phyloP scores from a whole-genome alignment of 2,329 filamentous ascomycete species.

The Rutstroemia sp. region DNA sequence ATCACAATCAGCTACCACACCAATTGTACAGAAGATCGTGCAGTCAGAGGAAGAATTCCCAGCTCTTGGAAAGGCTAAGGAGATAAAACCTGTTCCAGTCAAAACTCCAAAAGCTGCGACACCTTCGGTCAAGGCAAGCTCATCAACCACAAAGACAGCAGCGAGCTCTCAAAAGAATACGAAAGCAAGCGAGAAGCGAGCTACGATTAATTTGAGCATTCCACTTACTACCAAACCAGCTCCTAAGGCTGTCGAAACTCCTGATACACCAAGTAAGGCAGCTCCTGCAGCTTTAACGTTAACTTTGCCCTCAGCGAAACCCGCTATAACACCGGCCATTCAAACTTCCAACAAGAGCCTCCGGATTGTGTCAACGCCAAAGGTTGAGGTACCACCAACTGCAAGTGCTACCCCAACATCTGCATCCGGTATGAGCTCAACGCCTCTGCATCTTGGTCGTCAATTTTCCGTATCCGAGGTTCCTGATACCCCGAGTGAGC shows the following conservation, averaged over 20 bases:
- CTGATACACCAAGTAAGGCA: constrained; percentile 17
- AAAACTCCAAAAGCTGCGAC: constrained; percentile 10
- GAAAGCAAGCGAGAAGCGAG: constrained; percentile 20
- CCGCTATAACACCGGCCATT: constrained; percentile 40
- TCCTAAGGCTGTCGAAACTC: constrained; percentile 31
- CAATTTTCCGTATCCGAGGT: constrained; percentile 43
- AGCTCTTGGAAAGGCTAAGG: constrained; percentile 33
- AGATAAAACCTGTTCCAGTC: constrained; percentile 24
- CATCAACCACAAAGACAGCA: constrained; percentile 3
- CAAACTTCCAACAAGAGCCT: constrained; percentile 51
- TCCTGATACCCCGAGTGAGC: constrained; percentile 71
- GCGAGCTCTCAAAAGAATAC: background rate
- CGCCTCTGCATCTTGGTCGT: constrained; percentile 37
- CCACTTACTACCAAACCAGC: constrained; percentile 29
- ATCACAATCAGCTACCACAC: constrained; percentile 20
- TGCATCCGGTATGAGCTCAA: constrained; percentile 31
- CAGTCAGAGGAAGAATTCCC: constrained; percentile 48
- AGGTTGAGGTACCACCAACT: constrained; percentile 45
- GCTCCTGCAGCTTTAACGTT: constrained; percentile 28
- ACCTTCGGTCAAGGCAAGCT: constrained; percentile 6
- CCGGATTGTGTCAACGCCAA: constrained; percentile 61
- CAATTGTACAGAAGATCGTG: constrained; percentile 7
- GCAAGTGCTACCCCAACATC: constrained; percentile 26
- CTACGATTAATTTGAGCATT: constrained; percentile 39
- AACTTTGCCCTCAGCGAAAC: constrained; percentile 45